Conservation (phyloP, 495 filamentous ascomycete species). For the Wilcoxina mikolae region DNA sequence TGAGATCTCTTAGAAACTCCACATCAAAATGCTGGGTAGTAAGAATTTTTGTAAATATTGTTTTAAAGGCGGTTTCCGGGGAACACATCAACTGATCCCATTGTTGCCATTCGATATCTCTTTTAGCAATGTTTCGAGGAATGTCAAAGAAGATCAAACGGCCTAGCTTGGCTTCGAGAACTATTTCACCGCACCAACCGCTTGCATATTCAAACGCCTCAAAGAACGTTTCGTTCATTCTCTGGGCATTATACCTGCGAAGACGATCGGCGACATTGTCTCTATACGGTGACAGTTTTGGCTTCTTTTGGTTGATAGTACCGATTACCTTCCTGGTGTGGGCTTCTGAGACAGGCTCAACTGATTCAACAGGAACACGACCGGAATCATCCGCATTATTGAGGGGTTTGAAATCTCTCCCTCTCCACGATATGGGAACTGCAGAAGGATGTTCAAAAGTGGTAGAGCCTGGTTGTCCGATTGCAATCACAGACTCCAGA, state of each 20-base stretch:
- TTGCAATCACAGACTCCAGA: too few species aligned
- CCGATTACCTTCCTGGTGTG: not conserved
- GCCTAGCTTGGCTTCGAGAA: constrained; percentile 6
- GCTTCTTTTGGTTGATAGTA: not conserved
- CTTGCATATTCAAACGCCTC: not conserved
- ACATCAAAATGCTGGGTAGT: constrained; percentile 6
- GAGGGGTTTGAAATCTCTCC: too few species aligned
- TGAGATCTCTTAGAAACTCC: constrained; percentile 4
- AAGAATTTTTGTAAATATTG: not conserved
- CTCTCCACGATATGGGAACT: too few species aligned
- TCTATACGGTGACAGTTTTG: not conserved
- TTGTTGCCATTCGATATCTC: not conserved
- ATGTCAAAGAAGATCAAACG: constrained; percentile 2
- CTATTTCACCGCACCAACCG: constrained; percentile 1
- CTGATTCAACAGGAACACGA: not conserved
- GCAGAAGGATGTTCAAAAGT: too few species aligned
- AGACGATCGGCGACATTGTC: not conserved
- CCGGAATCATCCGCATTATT: too few species aligned
- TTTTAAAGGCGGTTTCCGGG: not conserved
- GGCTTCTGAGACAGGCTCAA: not conserved
- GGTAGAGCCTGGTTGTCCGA: too few species aligned
- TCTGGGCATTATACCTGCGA: not conserved
- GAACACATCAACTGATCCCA: not conserved
- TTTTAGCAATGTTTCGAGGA: not conserved
- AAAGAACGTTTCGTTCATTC: not conserved